Evolutionary conservation across 2,329 filamentous ascomycete species (phyloP).

Genomic region (Rosellinia necatrix): DNA sequence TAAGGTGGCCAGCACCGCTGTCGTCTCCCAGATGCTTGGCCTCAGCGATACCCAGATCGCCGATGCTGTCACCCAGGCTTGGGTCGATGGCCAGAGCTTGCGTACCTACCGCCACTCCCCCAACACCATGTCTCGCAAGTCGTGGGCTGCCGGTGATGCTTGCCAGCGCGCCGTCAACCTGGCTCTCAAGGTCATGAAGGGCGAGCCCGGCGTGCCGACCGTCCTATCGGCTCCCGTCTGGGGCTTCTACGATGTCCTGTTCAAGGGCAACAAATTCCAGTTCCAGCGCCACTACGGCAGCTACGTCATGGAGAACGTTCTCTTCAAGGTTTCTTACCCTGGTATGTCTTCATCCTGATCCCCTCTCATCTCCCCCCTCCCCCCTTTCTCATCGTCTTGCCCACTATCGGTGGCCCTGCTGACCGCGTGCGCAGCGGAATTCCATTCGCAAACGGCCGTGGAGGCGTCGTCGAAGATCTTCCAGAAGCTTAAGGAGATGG

Average conservation of each 20-base stretch:
- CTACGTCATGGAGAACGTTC: slow-evolving; percentile 99
- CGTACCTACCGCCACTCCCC: slow-evolving; percentile 96
- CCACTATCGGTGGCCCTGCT: neutral
- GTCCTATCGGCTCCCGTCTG: slow-evolving; percentile 90
- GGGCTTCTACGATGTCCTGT: slow-evolving; percentile 99
- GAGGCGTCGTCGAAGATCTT: slow-evolving; percentile 91
- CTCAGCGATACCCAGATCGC: slow-evolving; percentile 88
- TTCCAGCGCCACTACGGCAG: slow-evolving; percentile 96
- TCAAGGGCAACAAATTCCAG: slow-evolving; percentile 93
- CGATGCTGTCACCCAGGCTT: slow-evolving; percentile 94
- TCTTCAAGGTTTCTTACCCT: slow-evolving; percentile 99
- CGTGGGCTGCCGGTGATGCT: slow-evolving; percentile 97
- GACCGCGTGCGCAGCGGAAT: slow-evolving; percentile 66
- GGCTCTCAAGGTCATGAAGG: slow-evolving; percentile 86
- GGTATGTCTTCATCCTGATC: slow-evolving; percentile 55
- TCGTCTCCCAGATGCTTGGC: slow-evolving; percentile 93
- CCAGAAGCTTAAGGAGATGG: slow-evolving; percentile 78
- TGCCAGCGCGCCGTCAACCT: slow-evolving; percentile 95
- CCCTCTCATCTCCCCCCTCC: neutral
- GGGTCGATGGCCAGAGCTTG: slow-evolving; percentile 94
- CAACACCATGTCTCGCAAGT: slow-evolving; percentile 99
- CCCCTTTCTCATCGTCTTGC: neutral
- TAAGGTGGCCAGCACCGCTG: slow-evolving; percentile 94
- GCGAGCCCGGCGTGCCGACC: slow-evolving; percentile 88
- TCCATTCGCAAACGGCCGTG: slow-evolving; percentile 98